Conservation (phyloP, 2,329 filamentous ascomycete genomes). For the Seiridium cupressi region DNA sequence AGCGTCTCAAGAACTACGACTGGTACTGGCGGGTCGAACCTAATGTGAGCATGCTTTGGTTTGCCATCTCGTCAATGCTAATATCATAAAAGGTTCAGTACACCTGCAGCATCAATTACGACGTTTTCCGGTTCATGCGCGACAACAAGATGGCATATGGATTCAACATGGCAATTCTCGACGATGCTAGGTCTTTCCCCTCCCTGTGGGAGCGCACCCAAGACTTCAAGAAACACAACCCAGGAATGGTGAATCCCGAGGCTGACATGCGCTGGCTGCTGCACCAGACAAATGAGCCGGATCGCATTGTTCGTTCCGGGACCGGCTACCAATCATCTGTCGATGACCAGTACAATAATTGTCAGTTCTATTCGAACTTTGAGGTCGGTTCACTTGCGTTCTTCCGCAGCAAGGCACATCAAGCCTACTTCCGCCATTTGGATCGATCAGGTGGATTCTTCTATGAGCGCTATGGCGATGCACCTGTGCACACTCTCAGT, state of each 20-base stretch:
- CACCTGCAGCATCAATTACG: conserved; percentile 69
- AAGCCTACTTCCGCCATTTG: conserved; percentile 47
- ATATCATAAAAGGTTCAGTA: conserved; percentile 46
- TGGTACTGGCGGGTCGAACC: conserved; percentile 63
- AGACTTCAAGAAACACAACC: conserved; percentile 43
- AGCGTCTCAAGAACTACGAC: conserved; percentile 60
- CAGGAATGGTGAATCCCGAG: conserved; percentile 42
- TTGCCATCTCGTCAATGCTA: not conserved
- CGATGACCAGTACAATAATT: conserved; percentile 43
- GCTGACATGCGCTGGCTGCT: conserved; percentile 49
- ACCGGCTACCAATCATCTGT: not conserved
- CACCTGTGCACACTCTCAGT: conserved; percentile 52
- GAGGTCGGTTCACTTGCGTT: conserved; percentile 52
- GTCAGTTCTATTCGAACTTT: conserved; percentile 51
- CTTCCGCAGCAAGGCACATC: conserved; percentile 46
- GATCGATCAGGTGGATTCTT: conserved; percentile 48
- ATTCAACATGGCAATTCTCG: conserved; percentile 50
- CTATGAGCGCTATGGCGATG: conserved; percentile 44
- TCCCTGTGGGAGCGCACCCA: conserved; percentile 44
- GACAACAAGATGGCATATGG: conserved; percentile 81
- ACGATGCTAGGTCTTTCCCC: conserved; percentile 40
- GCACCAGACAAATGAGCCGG: conserved; percentile 21
- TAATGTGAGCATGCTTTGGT: conserved; percentile 42
- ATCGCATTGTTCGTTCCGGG: conserved; percentile 8
- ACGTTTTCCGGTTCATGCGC: conserved; percentile 82